These are phyloP conservation scores for Saussurea involucrata DNA, from an alignment of 129 eudicot genomes.

Conservation along the genomic window DNA sequence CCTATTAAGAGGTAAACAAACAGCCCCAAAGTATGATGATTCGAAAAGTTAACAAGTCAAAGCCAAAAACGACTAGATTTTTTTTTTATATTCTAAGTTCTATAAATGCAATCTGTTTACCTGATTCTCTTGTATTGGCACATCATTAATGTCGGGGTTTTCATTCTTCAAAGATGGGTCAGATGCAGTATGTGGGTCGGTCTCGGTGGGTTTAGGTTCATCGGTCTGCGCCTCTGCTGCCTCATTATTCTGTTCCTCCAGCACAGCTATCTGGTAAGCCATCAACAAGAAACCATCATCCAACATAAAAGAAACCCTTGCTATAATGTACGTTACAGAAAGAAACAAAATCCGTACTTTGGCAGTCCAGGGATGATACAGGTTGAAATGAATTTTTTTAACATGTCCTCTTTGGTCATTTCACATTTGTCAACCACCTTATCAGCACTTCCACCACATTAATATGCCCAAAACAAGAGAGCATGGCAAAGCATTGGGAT, in stretches of 20 bases:
- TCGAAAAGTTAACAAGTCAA: neutral
- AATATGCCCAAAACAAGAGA: too few species aligned
- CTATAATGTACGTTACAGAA: neutral
- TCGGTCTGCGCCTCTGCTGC: constrained; percentile 53
- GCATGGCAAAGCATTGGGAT: too few species aligned
- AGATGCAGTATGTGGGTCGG: constrained; percentile 21
- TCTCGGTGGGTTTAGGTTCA: constrained; percentile 44
- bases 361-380: neutral
- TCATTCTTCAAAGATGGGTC: constrained; percentile 48
- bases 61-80: neutral
- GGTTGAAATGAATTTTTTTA: neutral
- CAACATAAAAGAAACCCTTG: neutral
- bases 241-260: constrained; percentile 77
- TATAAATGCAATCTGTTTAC: constrained; percentile 19
- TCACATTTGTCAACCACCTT: neutral
- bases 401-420: neutral
- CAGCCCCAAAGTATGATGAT: neutral
- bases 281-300: neutral
- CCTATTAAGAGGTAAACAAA: too few species aligned
- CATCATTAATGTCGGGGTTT: constrained; percentile 83
- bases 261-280: constrained; percentile 50
- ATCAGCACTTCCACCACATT: neutral
- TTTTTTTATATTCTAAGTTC: neutral
- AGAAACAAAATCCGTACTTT: neutral
- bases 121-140: constrained; percentile 83